Evolutionary conservation across 225 moss, liverwort and hornwort genomes (phyloP).

Genomic region (Pseudoscleropodium purum): DNA sequence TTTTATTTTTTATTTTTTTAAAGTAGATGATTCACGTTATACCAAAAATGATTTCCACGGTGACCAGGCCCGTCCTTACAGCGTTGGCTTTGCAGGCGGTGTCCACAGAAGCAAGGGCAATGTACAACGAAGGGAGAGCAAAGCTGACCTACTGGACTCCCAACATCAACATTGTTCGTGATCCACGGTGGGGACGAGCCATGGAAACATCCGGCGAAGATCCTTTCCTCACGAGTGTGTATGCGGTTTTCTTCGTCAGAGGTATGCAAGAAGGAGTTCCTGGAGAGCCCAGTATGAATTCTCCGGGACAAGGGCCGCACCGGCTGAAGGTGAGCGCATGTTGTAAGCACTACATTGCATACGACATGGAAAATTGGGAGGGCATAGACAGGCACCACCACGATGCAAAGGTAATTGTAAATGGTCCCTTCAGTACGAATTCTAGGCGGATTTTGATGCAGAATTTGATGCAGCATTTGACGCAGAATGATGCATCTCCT

Average conservation of each 20-base stretch:
- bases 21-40: background rate
- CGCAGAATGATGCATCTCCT: background rate
- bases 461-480: background rate
- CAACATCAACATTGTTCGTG: conserved; percentile 30
- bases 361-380: conserved; percentile 31
- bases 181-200: conserved; percentile 26
- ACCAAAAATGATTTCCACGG: background rate
- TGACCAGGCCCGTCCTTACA: background rate
- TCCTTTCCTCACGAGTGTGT: background rate
- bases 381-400: conserved; percentile 22
- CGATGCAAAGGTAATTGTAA: background rate
- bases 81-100: background rate
- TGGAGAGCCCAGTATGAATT: background rate
- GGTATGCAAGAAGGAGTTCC: conserved; percentile 8
- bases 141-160: conserved; percentile 27
- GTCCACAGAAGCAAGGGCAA: conserved; percentile 21
- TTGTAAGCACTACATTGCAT: conserved; percentile 30
- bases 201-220: conserved; percentile 34
- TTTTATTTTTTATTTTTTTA: accelerated
- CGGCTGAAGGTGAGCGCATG: conserved; percentile 28
- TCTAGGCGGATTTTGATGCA: background rate
- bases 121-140: conserved; percentile 7
- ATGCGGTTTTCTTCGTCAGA: background rate
- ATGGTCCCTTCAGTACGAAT: background rate
- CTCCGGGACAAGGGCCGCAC: background rate